Conservation (phyloP, 129 eudicot species). For the Flaveria trinervia region DNA sequence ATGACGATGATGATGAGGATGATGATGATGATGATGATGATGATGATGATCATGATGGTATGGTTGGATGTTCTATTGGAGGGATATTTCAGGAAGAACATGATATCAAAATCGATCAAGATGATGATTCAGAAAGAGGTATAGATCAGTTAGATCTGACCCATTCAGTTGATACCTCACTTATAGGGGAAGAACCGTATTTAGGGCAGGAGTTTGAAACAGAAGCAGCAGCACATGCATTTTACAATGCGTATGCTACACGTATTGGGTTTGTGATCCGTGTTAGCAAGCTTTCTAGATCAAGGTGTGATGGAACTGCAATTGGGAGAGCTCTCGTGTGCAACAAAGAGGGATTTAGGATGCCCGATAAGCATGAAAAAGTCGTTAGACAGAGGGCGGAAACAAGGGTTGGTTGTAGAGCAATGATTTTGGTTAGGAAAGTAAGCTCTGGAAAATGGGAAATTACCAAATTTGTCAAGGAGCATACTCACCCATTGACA, state of each 20-base stretch:
- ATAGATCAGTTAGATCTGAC: constrained; percentile 39
- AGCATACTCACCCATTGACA: constrained; percentile 75
- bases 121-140: constrained; percentile 34
- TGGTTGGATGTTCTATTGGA: constrained; percentile 65
- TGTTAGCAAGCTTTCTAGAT: constrained; percentile 87
- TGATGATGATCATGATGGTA: constrained; percentile 45
- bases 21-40: background rate
- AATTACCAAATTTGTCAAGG: constrained; percentile 81
- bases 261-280: constrained; percentile 75
- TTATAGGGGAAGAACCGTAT: constrained; percentile 64
- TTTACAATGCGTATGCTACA: constrained; percentile 78
- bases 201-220: constrained; percentile 85
- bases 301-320: constrained; percentile 88
- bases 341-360: constrained; percentile 85
- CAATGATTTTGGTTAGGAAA: constrained; percentile 87
- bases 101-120: constrained; percentile 55
- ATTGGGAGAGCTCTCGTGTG: constrained; percentile 90
- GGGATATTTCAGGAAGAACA: constrained; percentile 49
- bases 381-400: constrained; percentile 84
- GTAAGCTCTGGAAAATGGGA: constrained; percentile 77
- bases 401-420: constrained; percentile 92
- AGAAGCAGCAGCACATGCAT: constrained; percentile 90
- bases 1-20: too few relatives aligned
- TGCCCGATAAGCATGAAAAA: constrained; percentile 86
- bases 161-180: constrained; percentile 39